Base-by-base conservation (phyloP, 805 yeast genomes). In the Metschnikowia henanensis region DNA sequence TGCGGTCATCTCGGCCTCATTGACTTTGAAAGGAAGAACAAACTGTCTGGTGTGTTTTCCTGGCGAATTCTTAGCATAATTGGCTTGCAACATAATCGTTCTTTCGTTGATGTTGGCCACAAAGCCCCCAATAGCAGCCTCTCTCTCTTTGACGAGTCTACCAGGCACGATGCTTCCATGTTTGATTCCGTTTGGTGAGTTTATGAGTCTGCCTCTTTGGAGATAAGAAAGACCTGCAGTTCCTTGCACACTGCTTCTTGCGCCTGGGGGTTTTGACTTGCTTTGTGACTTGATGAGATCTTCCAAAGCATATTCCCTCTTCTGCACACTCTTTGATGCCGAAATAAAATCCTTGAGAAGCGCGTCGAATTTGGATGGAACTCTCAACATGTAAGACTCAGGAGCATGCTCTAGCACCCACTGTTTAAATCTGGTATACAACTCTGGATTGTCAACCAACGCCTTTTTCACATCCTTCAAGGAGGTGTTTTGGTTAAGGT, bases 211-310 rank as follows among this genome's bases (percentile, higher is more conserved):
- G 6, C 95, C 95, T 45, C 73, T 76, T 48, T 84, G 75, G 30
- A 70, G 72, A 56, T 87, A 88, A 1, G 87, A 76, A 47, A 87
- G 72, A 6, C 96, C 96, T 22, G 85, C 95, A 6, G 86, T 78
- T 25, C 90, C 95, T 41, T 83, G 75, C 35, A 79, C 60, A 21
- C 62, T 61, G 25, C 35, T 26, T 22, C 49, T 48, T 26, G 54
- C 47, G 39, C 49, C 41, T 4, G 36, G 20, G 4, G 39, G 5
- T 17, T 37, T 37, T 15, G 41, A 29, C 9, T 41, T 45, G 10
- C 45, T 46, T 15, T 45, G 39, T 21, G 46, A 19, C 35, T 55
- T 60, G 36, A 53, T 35, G 42, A 60, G 59, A 41, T 65, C 64
- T 15, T 38, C 43, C 44, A 67, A 45, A 7, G 43, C 33, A 32